Evolutionary conservation across 768 basidiomycete species (phyloP), one percentile per base, ranked within the genome.

Genomic region (Lactarius psammicola): DNA sequence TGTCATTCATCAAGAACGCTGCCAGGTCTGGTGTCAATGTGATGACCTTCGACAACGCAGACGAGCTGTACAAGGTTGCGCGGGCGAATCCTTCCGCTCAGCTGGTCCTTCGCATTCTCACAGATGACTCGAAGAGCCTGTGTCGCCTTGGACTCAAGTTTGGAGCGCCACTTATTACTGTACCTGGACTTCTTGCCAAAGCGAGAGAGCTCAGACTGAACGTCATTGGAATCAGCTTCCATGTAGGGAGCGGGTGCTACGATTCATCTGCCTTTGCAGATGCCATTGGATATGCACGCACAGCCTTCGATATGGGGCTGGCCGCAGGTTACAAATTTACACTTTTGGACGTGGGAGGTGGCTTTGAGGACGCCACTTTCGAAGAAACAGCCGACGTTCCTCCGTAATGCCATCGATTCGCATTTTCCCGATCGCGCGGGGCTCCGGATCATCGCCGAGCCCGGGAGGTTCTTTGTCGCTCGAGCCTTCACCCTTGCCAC

Each of bases 1-100:
- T 85, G 13, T 96, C 94, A 0, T 98, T 95, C 79, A 84, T 99
- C 72, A 90, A 95, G 57, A 85, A 86, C 71, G 92, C 97, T 18
- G 87, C 87, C 49, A 86, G 84, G 71, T 77, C 80, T 36, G 87
- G 90, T 26, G 95, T 98, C 60, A 84, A 93, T 74, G 87, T 84
- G 79, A 97, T 98, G 96, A 98, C 96, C 6, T 99, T 99, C 75
- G 97, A 99, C 80, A 99, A 98, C 77, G 84, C 85, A 46, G 97
- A 99, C 78, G 97, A 99, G 75, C 80, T 99, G 20, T 84, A 90
- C 85, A 99, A 99, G 80, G 86, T 98, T 66, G 86, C 90, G 20
- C 87, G 89, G 38, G 78, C 82, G 6, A 87, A 95, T 75, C 92
- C 95, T 0, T 71, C 76, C 36, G 95, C 97, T 10, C 88, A 92